These are phyloP conservation scores for Trichosporon sp. DNA, from an alignment of 1,284 basidiomycete species.

Conservation along the genomic window DNA sequence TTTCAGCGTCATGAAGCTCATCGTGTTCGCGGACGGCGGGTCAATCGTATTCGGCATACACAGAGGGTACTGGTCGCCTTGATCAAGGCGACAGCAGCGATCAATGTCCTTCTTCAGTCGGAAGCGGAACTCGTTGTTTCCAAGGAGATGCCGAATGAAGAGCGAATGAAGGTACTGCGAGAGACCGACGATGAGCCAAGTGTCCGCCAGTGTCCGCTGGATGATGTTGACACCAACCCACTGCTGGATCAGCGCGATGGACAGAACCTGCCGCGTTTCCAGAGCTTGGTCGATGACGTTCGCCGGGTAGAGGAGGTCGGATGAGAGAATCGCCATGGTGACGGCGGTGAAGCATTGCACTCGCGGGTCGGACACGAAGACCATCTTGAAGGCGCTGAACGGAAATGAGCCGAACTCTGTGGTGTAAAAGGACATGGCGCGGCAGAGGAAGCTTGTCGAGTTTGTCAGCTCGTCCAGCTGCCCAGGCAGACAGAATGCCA, in stretches of 20 bases:
- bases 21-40: slow-evolving; percentile 67
- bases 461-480: slow-evolving; percentile 60
- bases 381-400: slow-evolving; percentile 87
- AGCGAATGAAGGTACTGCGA: slow-evolving; percentile 84
- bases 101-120: slow-evolving; percentile 94
- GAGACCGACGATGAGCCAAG: slow-evolving; percentile 92
- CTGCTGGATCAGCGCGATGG: slow-evolving; percentile 86
- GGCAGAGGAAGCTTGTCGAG: slow-evolving; percentile 69
- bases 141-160: slow-evolving; percentile 79
- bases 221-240: slow-evolving; percentile 98
- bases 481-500: slow-evolving; percentile 89
- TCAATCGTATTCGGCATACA: slow-evolving; percentile 78
- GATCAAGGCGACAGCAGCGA: slow-evolving; percentile 81
- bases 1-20: slow-evolving; percentile 91
- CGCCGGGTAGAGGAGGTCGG: slow-evolving; percentile 79
- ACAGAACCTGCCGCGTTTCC: slow-evolving; percentile 78
- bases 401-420: slow-evolving; percentile 95
- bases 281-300: slow-evolving; percentile 90
- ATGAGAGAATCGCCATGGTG: slow-evolving; percentile 72
- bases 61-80: slow-evolving; percentile 84
- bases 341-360: slow-evolving; percentile 74
- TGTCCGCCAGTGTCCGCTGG: slow-evolving; percentile 88
- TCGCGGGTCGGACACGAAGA: slow-evolving; percentile 88
- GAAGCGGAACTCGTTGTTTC: slow-evolving; percentile 97
- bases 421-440: slow-evolving; percentile 86